phyloP scores from a whole-genome alignment of 2,329 filamentous ascomycete genomes.

The Colletotrichum truncatum region DNA sequence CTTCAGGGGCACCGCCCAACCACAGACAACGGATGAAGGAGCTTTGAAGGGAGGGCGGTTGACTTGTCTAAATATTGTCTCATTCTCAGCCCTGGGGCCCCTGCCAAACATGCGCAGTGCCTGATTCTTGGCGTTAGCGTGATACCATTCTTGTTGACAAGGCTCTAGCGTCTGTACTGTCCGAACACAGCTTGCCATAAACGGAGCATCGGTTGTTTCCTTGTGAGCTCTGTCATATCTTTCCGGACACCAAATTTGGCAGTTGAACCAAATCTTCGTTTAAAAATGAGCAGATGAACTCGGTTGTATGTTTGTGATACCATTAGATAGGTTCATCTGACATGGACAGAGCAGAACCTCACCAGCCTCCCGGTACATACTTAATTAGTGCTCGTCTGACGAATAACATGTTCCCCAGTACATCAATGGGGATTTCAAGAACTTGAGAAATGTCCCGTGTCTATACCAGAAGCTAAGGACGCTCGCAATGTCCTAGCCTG shows the following conservation, averaged over 20 bases:
- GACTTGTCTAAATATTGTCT: slow-evolving; percentile 6
- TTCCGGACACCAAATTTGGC: too few relatives aligned
- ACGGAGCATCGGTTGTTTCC: neutral
- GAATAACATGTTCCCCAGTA: too few relatives aligned
- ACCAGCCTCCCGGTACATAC: too few relatives aligned
- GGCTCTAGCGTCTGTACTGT: slow-evolving; percentile 16
- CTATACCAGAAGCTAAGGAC: neutral
- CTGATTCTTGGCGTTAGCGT: slow-evolving; percentile 9
- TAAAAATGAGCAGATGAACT: too few relatives aligned
- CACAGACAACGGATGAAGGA: neutral
- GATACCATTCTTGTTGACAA: neutral
- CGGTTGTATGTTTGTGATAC: too few relatives aligned
- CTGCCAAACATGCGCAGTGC: neutral
- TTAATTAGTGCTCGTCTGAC: too few relatives aligned
- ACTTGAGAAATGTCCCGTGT: too few relatives aligned
- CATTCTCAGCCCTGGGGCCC: neutral
- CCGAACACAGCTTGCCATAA: neutral
- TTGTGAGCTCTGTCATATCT: neutral
- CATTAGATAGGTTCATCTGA: too few relatives aligned
- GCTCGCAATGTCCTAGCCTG: neutral
- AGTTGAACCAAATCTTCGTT: too few relatives aligned
- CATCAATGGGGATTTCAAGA: too few relatives aligned
- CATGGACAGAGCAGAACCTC: too few relatives aligned
- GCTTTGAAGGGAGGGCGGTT: neutral
- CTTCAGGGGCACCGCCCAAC: neutral